A percentile compares a stretch with the other conserved stretches of the same genome.
Conservation (phyloP, 2,329 filamentous ascomycete genomes). For the Alternaria ventricosa region DNA sequence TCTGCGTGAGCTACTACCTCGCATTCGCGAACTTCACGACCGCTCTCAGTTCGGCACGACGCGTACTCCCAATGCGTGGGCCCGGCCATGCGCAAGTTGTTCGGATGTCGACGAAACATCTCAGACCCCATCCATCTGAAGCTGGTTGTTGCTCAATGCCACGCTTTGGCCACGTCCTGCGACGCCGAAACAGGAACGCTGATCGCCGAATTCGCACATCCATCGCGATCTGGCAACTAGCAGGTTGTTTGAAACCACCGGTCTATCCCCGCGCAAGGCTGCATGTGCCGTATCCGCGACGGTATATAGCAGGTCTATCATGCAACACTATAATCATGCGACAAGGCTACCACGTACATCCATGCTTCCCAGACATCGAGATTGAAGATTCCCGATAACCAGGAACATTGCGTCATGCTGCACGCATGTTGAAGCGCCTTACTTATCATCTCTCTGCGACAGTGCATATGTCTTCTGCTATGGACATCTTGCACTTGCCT, state of each 20-base stretch:
- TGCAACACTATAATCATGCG: conserved; percentile 1
- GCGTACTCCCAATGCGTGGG: not conserved
- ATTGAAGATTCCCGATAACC: not conserved
- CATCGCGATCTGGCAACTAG: conserved; percentile 3
- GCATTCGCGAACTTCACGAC: not conserved
- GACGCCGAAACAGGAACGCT: not conserved
- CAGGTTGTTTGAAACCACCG: not conserved
- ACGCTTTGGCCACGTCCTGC: not conserved
- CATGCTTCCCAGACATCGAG: conserved; percentile 2
- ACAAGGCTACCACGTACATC: conserved; percentile 7
- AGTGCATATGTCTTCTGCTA: not conserved
- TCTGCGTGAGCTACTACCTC: not conserved
- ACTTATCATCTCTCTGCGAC: not conserved
- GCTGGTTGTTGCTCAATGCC: not conserved
- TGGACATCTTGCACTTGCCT: not conserved
- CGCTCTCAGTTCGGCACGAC: not conserved
- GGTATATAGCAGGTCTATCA: not conserved
- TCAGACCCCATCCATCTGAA: not conserved
- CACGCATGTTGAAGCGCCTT: not conserved
- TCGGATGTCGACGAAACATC: not conserved
- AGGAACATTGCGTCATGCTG: conserved; percentile 5
- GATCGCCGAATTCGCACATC: not conserved
- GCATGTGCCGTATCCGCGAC: not conserved
- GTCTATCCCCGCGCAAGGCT: not conserved
- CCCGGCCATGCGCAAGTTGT: not conserved